A percentile compares a stretch with the other conserved stretches of the same genome.
Evolutionary conservation across 345 rosid genomes (phyloP).

Genomic region (Acer yangbiense): DNA sequence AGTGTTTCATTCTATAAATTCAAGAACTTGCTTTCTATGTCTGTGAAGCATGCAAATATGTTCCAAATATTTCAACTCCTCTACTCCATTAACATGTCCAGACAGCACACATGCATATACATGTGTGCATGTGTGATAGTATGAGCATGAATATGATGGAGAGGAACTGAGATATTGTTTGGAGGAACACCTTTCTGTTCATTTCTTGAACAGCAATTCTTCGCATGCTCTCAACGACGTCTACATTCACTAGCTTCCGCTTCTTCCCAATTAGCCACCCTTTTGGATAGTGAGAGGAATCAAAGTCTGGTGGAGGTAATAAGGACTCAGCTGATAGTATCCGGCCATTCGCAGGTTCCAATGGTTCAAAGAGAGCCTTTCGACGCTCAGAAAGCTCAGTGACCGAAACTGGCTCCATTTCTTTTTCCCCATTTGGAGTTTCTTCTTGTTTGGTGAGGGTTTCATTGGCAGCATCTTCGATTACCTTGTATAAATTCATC

Average conservation of each 20-base stretch:
- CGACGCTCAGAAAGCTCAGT: slow-evolving; percentile 68
- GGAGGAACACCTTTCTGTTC: slow-evolving; percentile 77
- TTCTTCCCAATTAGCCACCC: slow-evolving; percentile 96
- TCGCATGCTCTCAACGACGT: slow-evolving; percentile 96
- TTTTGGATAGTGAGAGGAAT: slow-evolving; percentile 73
- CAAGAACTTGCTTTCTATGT: not conserved
- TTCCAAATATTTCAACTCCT: no score
- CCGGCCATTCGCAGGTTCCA: slow-evolving; percentile 65
- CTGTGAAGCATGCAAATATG: no score
- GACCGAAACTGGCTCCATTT: slow-evolving; percentile 34
- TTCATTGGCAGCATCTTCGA: slow-evolving; percentile 37
- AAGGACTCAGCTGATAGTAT: slow-evolving; percentile 64
- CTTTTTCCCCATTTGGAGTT: slow-evolving; percentile 40
- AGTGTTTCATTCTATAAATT: not conserved
- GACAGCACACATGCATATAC: no score
- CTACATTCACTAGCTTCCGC: slow-evolving; percentile 90
- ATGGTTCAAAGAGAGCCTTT: slow-evolving; percentile 86
- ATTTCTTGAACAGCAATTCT: slow-evolving; percentile 95
- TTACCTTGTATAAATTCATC: slow-evolving; percentile 45
- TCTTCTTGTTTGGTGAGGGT: slow-evolving; percentile 52
- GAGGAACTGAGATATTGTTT: not conserved
- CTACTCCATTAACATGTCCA: no score
- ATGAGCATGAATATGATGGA: no score
- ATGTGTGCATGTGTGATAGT: no score
- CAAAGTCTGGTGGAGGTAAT: slow-evolving; percentile 94